These are phyloP conservation scores for Colletotrichum theobromicola DNA, from an alignment of 2,329 filamentous ascomycete species.

Conservation along the genomic window DNA sequence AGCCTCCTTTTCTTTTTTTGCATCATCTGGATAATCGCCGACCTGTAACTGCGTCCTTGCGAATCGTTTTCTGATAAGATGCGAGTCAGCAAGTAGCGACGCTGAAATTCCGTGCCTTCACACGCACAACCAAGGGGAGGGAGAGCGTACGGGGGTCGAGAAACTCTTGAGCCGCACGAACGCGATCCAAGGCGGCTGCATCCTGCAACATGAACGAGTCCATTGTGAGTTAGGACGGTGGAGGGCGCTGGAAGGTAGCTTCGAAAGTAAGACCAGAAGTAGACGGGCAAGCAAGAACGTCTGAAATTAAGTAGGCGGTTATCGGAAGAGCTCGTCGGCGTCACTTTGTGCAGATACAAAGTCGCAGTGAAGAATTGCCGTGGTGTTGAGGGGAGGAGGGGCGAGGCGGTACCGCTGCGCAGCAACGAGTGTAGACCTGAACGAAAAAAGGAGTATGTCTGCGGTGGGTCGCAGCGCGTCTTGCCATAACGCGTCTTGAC, in stretches of 20 bases:
- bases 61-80: conserved; percentile 47
- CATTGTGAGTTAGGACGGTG: conserved; percentile 52
- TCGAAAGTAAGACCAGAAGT: not conserved
- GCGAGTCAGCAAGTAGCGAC: not conserved
- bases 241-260: not conserved
- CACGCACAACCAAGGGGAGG: not conserved
- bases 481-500: not conserved
- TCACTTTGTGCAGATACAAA: not conserved
- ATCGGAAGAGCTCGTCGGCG: not conserved
- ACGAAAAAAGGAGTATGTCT: not conserved
- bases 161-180: conserved; percentile 89
- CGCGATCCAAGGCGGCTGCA: conserved; percentile 82
- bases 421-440: not conserved
- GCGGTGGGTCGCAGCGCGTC: not conserved
- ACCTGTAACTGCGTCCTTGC: conserved; percentile 76
- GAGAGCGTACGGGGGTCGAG: conserved; percentile 81
- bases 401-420: not conserved
- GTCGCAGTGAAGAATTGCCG: not conserved
- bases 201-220: conserved; percentile 79
- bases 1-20: conserved; percentile 70
- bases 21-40: conserved; percentile 83
- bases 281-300: not conserved
- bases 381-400: not conserved
- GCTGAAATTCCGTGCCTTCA: conserved; percentile 18
- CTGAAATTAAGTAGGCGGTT: not conserved